phyloP scores from a whole-genome alignment of 2,329 filamentous ascomycete genomes.

The Hymenotorrendiella dingleyae region DNA sequence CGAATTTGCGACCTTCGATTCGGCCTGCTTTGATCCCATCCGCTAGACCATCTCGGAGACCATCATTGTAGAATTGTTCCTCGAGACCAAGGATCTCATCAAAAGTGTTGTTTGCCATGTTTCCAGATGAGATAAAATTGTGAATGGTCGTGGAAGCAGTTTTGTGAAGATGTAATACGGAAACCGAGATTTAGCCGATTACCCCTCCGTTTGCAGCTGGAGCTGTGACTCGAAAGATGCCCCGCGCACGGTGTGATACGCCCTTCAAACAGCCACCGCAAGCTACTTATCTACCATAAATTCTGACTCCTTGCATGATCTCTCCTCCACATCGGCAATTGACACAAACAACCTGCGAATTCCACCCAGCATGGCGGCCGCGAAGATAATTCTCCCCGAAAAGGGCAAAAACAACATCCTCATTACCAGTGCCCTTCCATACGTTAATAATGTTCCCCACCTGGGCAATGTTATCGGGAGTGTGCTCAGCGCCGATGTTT shows the following conservation, averaged over 20 bases:
- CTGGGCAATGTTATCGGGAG: constrained; percentile 84
- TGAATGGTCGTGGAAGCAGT: neutral
- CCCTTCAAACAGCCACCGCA: no score
- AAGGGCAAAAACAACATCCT: constrained; percentile 80
- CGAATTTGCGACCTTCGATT: constrained; percentile 84
- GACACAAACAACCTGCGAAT: neutral
- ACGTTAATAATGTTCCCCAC: constrained; percentile 75
- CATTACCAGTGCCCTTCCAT: constrained; percentile 86
- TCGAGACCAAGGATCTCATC: constrained; percentile 51
- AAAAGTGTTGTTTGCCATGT: constrained; percentile 25
- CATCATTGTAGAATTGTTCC: constrained; percentile 72
- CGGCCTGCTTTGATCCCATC: constrained; percentile 76
- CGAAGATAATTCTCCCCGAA: constrained; percentile 51
- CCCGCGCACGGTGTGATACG: no score
- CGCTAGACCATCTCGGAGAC: constrained; percentile 65
- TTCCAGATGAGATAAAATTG: neutral
- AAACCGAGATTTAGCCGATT: neutral
- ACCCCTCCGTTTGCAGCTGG: no score
- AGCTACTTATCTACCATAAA: no score
- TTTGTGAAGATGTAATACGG: neutral
- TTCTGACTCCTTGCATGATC: no score
- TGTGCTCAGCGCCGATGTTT: constrained; percentile 85
- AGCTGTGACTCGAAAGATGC: no score
- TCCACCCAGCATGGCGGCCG: constrained; percentile 21
- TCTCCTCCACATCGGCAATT: neutral